Conservation (phyloP, 1,284 basidiomycete species). For the Volvariella volvacea region DNA sequence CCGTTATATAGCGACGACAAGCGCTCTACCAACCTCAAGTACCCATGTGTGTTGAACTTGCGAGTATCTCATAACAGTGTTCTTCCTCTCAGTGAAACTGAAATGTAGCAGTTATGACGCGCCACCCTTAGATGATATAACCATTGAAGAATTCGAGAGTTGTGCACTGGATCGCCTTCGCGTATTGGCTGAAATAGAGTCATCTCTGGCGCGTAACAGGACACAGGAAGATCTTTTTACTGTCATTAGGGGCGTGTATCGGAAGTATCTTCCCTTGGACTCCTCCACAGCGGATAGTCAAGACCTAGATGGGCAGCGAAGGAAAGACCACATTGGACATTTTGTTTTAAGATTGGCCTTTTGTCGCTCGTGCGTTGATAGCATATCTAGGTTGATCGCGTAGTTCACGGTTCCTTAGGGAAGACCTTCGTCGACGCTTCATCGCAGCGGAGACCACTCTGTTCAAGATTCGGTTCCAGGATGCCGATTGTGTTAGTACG, state of each 20-base stretch:
- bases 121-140: constrained; percentile 88
- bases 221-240: constrained; percentile 70
- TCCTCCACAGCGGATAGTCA: constrained; percentile 36
- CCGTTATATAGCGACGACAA: no score
- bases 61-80: constrained; percentile 29
- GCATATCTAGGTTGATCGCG: not conserved
- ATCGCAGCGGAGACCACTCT: constrained; percentile 84
- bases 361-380: constrained; percentile 78
- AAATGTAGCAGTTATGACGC: constrained; percentile 62
- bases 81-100: not conserved
- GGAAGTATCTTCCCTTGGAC: constrained; percentile 70
- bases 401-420: constrained; percentile 39
- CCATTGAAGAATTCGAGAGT: constrained; percentile 93
- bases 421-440: constrained; percentile 87
- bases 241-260: constrained; percentile 54
- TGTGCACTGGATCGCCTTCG: constrained; percentile 87
- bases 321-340: constrained; percentile 88
- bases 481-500: constrained; percentile 36
- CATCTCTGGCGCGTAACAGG: constrained; percentile 81
- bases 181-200: constrained; percentile 93
- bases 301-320: constrained; percentile 57
- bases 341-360: constrained; percentile 95
- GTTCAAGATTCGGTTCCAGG: constrained; percentile 82
- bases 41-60: constrained; percentile 80
- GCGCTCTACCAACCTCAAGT: constrained; percentile 23